Base-by-base conservation (phyloP, 179 eudicot genomes). In the Patellifolia procumbens region DNA sequence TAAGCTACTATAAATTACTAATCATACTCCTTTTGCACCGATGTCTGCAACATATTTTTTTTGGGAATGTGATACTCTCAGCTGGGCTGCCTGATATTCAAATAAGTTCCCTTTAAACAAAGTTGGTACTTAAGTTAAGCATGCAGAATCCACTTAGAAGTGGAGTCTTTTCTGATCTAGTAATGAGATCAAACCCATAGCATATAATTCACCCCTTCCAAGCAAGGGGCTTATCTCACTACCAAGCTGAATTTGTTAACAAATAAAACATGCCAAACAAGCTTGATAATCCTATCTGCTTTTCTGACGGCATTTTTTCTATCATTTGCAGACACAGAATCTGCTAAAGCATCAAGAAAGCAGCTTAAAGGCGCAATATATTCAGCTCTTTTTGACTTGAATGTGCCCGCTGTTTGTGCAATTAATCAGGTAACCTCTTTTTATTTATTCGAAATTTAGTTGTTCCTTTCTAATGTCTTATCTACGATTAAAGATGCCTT, bases 331-430 rank as follows among this genome's bases (percentile, higher is more conserved):
- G 97, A 92, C 81, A 92, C 92, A 16, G 86, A 82, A 76, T 83
- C 89, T 67, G 97, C 91, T 74, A 88, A 82, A 81, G 87, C 89
- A 77, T 87, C 92, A 39, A 88, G 97, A 85, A 86, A 85, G 64
- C 96, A 91, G 81, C 88, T 92, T 19, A 91, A 85, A 81, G 92
- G 89, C 74, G 87, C 94, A 6, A 91, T 91, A 65, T 84, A 88
- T 82, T 82, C 90, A n/a, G 88, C 90, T 37, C 83, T 93, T 67
- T 92, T 90, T 83, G 96, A 90, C 78, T 86, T 93, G 93, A 86
- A 93, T 83, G 98, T 89, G 70, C 98, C 98, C 53, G 88, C 93
- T 81, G 90, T 93, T 43, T 92, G 97, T 86, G 98, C 97, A 42
- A 79, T 93, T 77, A 93, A 87, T 83, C 98, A 93, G 93, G 98